phyloP scores from a whole-genome alignment of 2,329 filamentous ascomycete genomes.

The Byssoonygena ceratinophila region DNA sequence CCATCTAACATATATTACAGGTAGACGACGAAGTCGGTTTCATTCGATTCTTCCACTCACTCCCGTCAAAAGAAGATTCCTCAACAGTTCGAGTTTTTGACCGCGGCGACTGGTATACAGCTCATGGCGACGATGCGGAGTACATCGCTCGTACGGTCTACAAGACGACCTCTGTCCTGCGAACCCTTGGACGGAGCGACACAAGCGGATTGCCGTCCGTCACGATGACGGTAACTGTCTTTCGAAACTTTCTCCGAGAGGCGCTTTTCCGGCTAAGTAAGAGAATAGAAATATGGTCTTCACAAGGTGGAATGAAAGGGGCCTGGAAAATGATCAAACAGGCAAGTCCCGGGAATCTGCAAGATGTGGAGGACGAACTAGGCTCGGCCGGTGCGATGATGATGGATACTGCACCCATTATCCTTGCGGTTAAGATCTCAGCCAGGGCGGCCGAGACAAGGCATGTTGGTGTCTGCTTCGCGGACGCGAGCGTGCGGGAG shows the following conservation, averaged over 20 bases:
- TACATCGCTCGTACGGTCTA: constrained; percentile 60
- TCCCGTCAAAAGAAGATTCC: constrained; percentile 54
- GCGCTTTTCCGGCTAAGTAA: constrained; percentile 85
- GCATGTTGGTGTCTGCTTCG: constrained; percentile 89
- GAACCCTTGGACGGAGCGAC: constrained; percentile 75
- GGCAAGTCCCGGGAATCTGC: constrained; percentile 88
- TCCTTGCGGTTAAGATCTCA: constrained; percentile 85
- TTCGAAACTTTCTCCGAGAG: constrained; percentile 88
- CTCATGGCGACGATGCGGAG: constrained; percentile 38
- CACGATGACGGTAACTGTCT: constrained; percentile 89
- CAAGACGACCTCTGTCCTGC: constrained; percentile 91
- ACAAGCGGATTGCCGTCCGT: constrained; percentile 83
- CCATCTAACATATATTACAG: constrained; percentile 34
- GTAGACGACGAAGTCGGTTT: constrained; percentile 96
- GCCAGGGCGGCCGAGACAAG: constrained; percentile 77
- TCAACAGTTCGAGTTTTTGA: constrained; percentile 80
- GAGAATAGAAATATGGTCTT: constrained; percentile 81
- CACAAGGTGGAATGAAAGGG: constrained; percentile 48
- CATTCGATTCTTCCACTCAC: constrained; percentile 89
- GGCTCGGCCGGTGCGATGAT: constrained; percentile 55
- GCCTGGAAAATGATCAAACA: constrained; percentile 89
- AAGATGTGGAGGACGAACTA: constrained; percentile 93
- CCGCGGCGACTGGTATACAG: constrained; percentile 87
- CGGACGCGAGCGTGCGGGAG: constrained; percentile 90
- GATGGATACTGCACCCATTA: constrained; percentile 83